Evolutionary conservation across 306 rosid species (phyloP), one percentile per base, ranked within the genome.

Genomic region (Lathyrus oleraceus): DNA sequence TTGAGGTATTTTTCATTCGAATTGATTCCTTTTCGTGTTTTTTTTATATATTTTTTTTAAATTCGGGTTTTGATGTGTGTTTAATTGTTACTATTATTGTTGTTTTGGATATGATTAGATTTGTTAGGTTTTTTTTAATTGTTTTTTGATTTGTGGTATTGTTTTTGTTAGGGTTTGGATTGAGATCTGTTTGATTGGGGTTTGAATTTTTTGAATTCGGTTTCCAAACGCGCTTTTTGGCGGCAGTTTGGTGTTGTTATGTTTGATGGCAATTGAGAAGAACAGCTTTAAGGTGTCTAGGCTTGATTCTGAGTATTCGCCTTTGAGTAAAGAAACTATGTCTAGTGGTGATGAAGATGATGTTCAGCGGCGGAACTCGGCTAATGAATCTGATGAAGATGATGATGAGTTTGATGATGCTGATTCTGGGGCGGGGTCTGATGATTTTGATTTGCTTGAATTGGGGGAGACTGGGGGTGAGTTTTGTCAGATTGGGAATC

Each of bases 401-500:
- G 97, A 89, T 2, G 99, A 91, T 5, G 99, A 95, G 71, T 89
- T 84, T 76, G 93, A 89, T 65, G 97, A 95, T 78, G 99, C 95
- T 0, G 97, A 95, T 79, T 95, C 99, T 3, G 97, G 99, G 82
- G 97, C 99, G 0, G 99, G 97, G 65, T 95, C 99, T 3, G 99
- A 95, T 78, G 99, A 95, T 84, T 95, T 89, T 85, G 99, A 95
- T 85, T 83, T 91, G 81, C 83, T 95, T 70, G 97, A 95, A 84
- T 81, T 91, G 84, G 97, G 97, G 54, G 99, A 95, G 75, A 91
- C 95, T 0, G 87, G 95, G 9, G 97, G 86, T 6, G 99, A 95
- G 84, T 95, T 91, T 87, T 95, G 97, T 70, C 99, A 91, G 71
- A 79, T 95, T 74, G 97, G 89, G 81, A 89, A 86, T 63, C 95